Percentiles rank a stretch among this genome's conserved stretches.
Evolutionary conservation across 805 yeast species (phyloP).

Genomic region (Ogataea haglerorum): DNA sequence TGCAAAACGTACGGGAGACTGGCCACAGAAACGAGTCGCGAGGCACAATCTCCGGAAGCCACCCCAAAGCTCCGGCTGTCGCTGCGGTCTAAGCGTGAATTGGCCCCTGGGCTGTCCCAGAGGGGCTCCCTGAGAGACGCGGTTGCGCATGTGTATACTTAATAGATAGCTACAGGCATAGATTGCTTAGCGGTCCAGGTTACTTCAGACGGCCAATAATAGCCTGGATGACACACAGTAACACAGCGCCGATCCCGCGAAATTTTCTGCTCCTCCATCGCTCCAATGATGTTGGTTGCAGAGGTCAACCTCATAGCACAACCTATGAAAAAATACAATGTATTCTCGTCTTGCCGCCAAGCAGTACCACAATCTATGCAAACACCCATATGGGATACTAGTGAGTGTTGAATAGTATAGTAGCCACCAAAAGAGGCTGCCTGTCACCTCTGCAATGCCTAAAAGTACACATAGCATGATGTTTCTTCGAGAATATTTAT

Average conservation of each 20-base stretch:
- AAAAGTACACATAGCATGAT: conserved; percentile 15
- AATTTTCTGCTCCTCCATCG: conserved; percentile 41
- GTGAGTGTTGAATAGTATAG: conserved; percentile 39
- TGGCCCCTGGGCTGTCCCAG: conserved; percentile 19
- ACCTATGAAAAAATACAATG: conserved; percentile 35
- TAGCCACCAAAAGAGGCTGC: conserved; percentile 36
- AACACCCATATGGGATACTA: conserved; percentile 41
- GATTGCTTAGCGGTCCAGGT: conserved; percentile 34
- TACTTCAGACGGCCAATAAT: conserved; percentile 40
- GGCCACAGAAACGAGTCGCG: conserved; percentile 38
- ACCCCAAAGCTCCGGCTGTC: conserved; percentile 16
- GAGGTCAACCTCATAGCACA: conserved; percentile 40
- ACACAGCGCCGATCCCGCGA: conserved; percentile 30
- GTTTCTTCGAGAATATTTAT: conserved; percentile 17
- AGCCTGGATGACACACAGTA: conserved; percentile 41
- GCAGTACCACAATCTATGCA: conserved; percentile 40
- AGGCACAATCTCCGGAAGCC: conserved; percentile 20
- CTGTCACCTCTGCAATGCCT: conserved; percentile 37
- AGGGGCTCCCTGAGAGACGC: conserved; percentile 20
- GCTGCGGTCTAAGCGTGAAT: conserved; percentile 22
- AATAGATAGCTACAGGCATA: conserved; percentile 18
- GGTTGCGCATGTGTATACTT: conserved; percentile 21
- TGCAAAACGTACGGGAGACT: conserved; percentile 47
- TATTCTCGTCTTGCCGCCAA: conserved; percentile 34
- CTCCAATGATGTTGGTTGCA: conserved; percentile 37